Percentiles rank a stretch among this genome's conserved stretches.
Evolutionary conservation across 2,329 filamentous ascomycete genomes (phyloP).

Genomic region (Fusarium sp.): DNA sequence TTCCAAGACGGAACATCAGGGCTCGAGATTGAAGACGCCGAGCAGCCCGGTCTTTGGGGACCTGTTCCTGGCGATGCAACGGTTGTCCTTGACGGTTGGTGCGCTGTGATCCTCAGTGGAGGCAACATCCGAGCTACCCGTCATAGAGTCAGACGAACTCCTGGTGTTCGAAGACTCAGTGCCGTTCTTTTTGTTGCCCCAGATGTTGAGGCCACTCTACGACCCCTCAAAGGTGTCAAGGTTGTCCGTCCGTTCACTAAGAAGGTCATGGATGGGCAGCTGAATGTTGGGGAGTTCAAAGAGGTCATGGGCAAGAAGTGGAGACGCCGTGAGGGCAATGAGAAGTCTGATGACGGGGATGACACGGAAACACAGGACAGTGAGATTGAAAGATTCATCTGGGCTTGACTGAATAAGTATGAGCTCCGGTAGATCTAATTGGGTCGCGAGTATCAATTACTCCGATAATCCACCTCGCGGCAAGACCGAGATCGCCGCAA

Average conservation of each 20-base stretch:
- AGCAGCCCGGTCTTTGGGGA: not conserved
- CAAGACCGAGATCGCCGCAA: not conserved
- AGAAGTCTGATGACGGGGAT: not conserved
- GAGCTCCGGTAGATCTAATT: not conserved
- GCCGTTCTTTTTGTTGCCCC: not conserved
- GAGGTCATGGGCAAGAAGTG: not conserved
- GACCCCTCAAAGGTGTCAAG: not conserved
- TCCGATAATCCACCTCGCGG: not conserved
- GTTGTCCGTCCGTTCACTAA: not conserved
- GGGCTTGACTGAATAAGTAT: not conserved
- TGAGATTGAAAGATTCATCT: not conserved
- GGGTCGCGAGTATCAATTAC: not conserved
- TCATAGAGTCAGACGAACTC: not conserved
- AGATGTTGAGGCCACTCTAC: not conserved
- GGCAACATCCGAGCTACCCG: not conserved
- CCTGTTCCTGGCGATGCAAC: not conserved
- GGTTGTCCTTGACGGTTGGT: slow-evolving; percentile 2
- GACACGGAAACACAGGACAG: not conserved
- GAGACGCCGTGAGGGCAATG: not conserved
- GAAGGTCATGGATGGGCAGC: not conserved
- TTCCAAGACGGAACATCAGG: not conserved
- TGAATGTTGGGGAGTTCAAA: not conserved
- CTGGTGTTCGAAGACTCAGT: not conserved
- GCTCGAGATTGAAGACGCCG: not conserved
- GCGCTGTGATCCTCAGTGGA: not conserved